Base-by-base conservation (phyloP, 495 filamentous ascomycete species). In the Penicillium chermesinum region DNA sequence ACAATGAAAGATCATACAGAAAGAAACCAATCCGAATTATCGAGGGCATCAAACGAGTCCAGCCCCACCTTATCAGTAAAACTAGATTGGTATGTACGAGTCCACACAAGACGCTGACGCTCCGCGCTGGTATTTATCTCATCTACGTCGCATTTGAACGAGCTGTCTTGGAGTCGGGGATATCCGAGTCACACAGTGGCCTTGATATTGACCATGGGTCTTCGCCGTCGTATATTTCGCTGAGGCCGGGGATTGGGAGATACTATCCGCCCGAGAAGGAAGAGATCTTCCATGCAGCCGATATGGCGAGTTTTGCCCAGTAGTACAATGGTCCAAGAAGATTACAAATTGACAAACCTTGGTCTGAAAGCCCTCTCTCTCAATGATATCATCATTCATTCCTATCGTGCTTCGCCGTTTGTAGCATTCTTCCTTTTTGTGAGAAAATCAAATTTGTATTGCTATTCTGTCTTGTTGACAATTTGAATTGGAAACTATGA, bases 191-290 rank as follows among this genome's bases (percentile, higher is more conserved):
- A 17, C 1, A 54, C 52, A 0, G 47, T 47, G 17, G 43, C 19
- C 52, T 47, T 14, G 50, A 36, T 4, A 55, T 35, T 5, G 40
- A 47, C 52, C 47, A 55, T 7, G 52, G 16, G 1, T 19, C 34
- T 14, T 38, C 35, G 16, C 35, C 47, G 9, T 40, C 38, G 7
- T 41, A 35, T 50, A 37, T 19, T 50, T 42, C 7, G 16, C 35
- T 32, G 41, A 15, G 3, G n/a, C 22, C n/a, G 30, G 15, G 3
- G 36, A 47, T 22, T 42, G 20, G 9, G 41, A 47, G n/a, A 47
- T 41, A 5, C 48, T 42, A 55, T 30, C 50, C 52, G 8, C n/a
- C 42, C 52, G 2, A 55, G 44, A 2, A 55, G 33, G 9, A 55
- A 15, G 3, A 55, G 38, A 4, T 42, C 52, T 20, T 55, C 47